Conservation (phyloP, 257 asterid genomes). For the Forsythia suspensa region DNA sequence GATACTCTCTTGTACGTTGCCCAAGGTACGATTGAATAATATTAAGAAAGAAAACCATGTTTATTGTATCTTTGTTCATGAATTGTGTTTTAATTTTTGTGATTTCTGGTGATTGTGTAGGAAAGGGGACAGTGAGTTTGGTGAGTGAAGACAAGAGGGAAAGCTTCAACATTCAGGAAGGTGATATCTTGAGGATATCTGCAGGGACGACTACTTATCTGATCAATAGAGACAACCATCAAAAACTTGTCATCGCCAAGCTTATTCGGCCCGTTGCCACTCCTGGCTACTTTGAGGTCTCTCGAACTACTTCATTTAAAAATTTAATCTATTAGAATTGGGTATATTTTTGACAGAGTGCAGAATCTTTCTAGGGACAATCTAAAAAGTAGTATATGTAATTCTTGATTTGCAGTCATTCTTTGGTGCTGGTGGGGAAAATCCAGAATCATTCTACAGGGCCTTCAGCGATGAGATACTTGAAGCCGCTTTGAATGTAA, state of each 20-base stretch:
- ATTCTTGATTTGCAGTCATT: conserved; percentile 35
- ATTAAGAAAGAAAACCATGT: too few relatives aligned
- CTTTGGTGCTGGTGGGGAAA: conserved; percentile 61
- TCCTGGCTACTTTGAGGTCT: conserved; percentile 63
- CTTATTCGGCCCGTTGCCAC: conserved; percentile 48
- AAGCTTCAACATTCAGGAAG: conserved; percentile 48
- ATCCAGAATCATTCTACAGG: conserved; percentile 44
- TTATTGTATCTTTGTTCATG: too few relatives aligned
- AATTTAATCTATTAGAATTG: too few relatives aligned
- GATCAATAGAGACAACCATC: conserved; percentile 48
- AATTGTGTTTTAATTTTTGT: background rate
- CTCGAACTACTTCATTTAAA: background rate
- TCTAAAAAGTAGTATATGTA: too few relatives aligned
- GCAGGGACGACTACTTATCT: conserved; percentile 58
- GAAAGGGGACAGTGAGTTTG: conserved; percentile 51
- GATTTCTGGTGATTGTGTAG: conserved; percentile 25
- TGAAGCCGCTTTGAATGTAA: conserved; percentile 63
- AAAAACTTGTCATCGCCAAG: conserved; percentile 43
- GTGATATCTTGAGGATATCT: conserved; percentile 51
- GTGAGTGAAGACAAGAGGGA: conserved; percentile 45
- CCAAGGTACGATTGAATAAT: conserved; percentile 35
- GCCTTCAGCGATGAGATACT: conserved; percentile 64
- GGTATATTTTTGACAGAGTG: too few relatives aligned
- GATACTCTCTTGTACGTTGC: conserved; percentile 47
- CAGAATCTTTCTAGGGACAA: too few relatives aligned